Evolutionary conservation across 108 stramenopile species (phyloP), one percentile per base, ranked within the genome.

Genomic region (Fragilaria crotonensis): DNA sequence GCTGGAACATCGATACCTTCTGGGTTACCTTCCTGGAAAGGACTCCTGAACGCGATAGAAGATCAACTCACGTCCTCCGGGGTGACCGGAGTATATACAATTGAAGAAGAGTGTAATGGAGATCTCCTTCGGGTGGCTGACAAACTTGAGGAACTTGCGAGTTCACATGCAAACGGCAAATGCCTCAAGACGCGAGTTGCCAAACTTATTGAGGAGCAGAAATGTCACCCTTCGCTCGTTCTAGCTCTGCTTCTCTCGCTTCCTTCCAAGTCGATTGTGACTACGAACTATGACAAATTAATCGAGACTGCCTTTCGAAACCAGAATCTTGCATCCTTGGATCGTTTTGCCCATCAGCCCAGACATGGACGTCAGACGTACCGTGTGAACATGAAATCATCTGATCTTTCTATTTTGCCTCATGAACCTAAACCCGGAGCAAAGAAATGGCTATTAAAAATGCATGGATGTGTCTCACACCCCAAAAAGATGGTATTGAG

Each of bases 381-480:
- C n/a, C n/a, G n/a, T n/a, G n/a, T n/a, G n/a, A n/a, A n/a, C n/a
- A 19, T 23, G n/a, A n/a, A n/a, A n/a, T n/a, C n/a, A n/a, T 25
- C 25, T 7, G 23, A 51, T 1, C 46, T 68, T 2, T 59, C 57
- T 21, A 30, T 68, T 1, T 61, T 68, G n/a, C 67, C 67, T 18
- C 54, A 68, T 27, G 25, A 23, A 17, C 67, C 59, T 3, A 5
- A 27, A 22, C 49, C 49, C 25, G 45, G 45, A 19, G 68, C 68
- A 2, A 18, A 19, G 1, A 5, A 27, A 3, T 69, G 68, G 68
- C 54, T 69, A 17, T 45, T 69, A 25, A 69, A 69, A 31, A 69
- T 69, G 68, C 68, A 69, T 45, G 68, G 68, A 26, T 69, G 68
- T 33, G 68, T 69, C 4, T 18, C 27, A 17, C n/a, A n/a, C n/a